Percentiles rank a stretch among this genome's conserved stretches.
Conservation (phyloP, 192 early-diverging fungal species). For the Coemansia aciculifera region DNA sequence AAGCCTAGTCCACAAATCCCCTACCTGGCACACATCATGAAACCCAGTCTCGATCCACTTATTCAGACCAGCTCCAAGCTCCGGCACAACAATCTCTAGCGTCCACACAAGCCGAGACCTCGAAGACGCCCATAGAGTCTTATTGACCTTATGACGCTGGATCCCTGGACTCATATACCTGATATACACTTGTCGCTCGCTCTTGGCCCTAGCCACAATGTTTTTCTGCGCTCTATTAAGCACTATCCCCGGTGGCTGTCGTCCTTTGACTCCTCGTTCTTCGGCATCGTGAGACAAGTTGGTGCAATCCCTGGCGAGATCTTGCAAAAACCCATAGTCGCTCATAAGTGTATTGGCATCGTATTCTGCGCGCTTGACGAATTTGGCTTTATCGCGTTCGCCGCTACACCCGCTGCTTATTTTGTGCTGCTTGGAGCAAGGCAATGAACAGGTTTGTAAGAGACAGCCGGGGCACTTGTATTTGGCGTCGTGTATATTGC, state of each 20-base stretch:
- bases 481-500: conserved; percentile 47
- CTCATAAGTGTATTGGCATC: conserved; percentile 67
- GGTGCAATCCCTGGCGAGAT: conserved; percentile 54
- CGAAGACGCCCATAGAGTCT: conserved; percentile 29
- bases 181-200: conserved; percentile 25
- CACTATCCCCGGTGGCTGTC: background rate
- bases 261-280: conserved; percentile 1
- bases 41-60: conserved; percentile 36
- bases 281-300: conserved; percentile 55
- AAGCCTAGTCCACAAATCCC: conserved; percentile 31
- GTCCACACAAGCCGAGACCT: conserved; percentile 41
- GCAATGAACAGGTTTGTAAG: conserved; percentile 63
- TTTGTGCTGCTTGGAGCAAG: conserved; percentile 70
- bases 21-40: conserved; percentile 34
- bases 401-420: conserved; percentile 60
- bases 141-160: conserved; percentile 31
- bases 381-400: conserved; percentile 62
- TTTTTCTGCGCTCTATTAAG: conserved; percentile 24
- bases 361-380: conserved; percentile 61
- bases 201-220: conserved; percentile 18
- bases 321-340: conserved; percentile 72
- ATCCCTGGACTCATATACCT: conserved; percentile 45
- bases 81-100: conserved; percentile 24
- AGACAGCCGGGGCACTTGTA: conserved; percentile 75
- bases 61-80: conserved; percentile 4